Conservation (phyloP, 305 asterid genomes). For the Coffea humblotiana region DNA sequence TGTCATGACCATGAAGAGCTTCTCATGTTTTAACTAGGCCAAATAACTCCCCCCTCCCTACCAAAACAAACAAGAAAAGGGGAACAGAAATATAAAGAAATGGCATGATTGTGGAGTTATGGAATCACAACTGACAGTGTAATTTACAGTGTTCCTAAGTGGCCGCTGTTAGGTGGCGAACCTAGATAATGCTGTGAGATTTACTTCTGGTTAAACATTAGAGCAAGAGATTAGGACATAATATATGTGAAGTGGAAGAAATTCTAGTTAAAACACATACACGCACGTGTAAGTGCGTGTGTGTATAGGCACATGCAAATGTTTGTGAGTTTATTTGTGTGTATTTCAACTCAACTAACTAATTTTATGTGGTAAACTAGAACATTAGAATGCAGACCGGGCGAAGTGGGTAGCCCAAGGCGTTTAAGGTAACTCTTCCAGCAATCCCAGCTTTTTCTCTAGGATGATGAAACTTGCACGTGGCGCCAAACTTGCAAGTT, state of each 20-base stretch:
- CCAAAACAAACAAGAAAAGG: neutral
- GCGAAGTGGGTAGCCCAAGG: slow-evolving; percentile 91
- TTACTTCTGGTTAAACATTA: neutral
- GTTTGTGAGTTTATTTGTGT: neutral
- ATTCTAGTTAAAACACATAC: neutral
- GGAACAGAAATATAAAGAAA: neutral
- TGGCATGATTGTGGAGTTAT: neutral
- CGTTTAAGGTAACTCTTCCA: slow-evolving; percentile 84
- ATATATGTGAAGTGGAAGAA: neutral
- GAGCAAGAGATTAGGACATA: neutral
- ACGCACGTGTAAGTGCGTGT: neutral
- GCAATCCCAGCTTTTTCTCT: slow-evolving; percentile 88
- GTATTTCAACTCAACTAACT: neutral
- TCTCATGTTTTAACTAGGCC: neutral
- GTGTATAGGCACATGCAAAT: neutral
- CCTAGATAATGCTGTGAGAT: neutral
- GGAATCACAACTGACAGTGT: neutral
- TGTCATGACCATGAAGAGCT: neutral
- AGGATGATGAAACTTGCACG: slow-evolving; percentile 98
- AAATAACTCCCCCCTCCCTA: neutral
- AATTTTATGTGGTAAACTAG: slow-evolving; percentile 5
- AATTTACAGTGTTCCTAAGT: neutral
- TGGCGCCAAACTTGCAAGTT: slow-evolving; percentile 95
- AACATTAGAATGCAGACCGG: slow-evolving; percentile 54
- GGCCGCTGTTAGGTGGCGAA: neutral